These are phyloP conservation scores for Phytopythium cucurbitacearum DNA, from an alignment of 352 stramenopile species.

Conservation along the genomic window DNA sequence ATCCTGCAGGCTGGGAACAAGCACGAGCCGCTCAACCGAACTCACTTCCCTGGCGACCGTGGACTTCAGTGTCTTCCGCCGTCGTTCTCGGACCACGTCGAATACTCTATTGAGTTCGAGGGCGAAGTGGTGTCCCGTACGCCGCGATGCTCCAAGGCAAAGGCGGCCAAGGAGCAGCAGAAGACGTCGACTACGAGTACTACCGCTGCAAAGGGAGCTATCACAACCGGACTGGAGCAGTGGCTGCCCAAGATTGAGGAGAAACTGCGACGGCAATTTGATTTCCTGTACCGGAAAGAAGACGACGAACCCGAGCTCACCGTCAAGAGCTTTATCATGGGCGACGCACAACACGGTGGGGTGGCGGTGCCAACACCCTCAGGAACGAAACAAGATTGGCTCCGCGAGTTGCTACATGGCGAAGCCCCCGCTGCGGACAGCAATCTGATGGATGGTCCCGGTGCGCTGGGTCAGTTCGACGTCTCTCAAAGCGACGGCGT, in stretches of 20 bases:
- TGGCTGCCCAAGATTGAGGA: constrained; percentile 48
- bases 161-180: constrained; percentile 3
- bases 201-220: not conserved
- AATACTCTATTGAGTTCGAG: constrained; percentile 62
- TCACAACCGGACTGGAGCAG: constrained; percentile 22
- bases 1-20: constrained; percentile 28
- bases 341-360: too few relatives aligned
- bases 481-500: constrained; percentile 54
- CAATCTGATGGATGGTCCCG: constrained; percentile 39
- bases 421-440: constrained; percentile 1
- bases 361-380: too few relatives aligned
- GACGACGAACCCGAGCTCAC: not conserved
- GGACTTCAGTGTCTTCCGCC: constrained; percentile 30
- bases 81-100: constrained; percentile 48
- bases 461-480: constrained; percentile 52
- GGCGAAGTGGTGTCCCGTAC: constrained; percentile 41
- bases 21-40: constrained; percentile 7
- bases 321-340: not conserved
- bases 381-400: not conserved
- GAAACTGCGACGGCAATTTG: constrained; percentile 21
- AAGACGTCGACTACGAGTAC: not conserved
- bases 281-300: not conserved
- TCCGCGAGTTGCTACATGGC: not conserved
- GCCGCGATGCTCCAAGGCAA: constrained; percentile 25
- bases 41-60: constrained; percentile 13